Percentiles rank a stretch among this genome's conserved stretches.
Conservation (phyloP, 2,329 filamentous ascomycete genomes). For the Sarocladium brachiariae region DNA sequence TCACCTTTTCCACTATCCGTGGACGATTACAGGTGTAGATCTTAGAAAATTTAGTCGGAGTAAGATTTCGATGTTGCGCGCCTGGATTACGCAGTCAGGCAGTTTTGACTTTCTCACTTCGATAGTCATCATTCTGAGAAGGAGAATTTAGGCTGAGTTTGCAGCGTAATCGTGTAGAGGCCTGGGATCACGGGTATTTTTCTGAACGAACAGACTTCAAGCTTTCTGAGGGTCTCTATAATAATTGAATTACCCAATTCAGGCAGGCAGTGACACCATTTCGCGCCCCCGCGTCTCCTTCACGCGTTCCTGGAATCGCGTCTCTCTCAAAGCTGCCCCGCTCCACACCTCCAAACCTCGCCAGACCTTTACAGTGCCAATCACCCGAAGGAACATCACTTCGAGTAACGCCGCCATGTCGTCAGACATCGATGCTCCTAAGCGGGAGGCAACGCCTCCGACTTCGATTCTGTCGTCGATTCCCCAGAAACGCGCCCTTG, state of each 20-base stretch:
- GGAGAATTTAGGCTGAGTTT: too few relatives aligned
- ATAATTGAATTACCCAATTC: neutral
- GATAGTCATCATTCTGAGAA: too few relatives aligned
- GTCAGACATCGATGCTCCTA: constrained; percentile 30
- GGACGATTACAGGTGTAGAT: neutral
- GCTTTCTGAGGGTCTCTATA: too few relatives aligned
- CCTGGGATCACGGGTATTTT: too few relatives aligned
- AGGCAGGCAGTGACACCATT: neutral
- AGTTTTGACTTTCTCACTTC: neutral
- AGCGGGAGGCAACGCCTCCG: constrained; percentile 34
- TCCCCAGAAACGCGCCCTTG: constrained; percentile 59
- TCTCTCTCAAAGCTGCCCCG: neutral
- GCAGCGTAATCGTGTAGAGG: too few relatives aligned
- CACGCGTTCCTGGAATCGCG: constrained; percentile 4
- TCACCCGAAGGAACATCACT: neutral
- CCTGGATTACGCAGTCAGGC: neutral
- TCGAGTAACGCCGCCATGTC: constrained; percentile 21
- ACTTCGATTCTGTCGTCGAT: constrained; percentile 36
- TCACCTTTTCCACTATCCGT: neutral
- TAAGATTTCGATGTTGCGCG: neutral
- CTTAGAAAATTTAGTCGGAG: neutral
- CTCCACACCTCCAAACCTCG: constrained; percentile 4
- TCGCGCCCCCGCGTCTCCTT: constrained; percentile 1
- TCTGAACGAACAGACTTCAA: too few relatives aligned
- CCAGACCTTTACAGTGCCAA: neutral